These are phyloP conservation scores for Flaveria brownii DNA, from an alignment of 129 eudicot species.

Conservation along the genomic window DNA sequence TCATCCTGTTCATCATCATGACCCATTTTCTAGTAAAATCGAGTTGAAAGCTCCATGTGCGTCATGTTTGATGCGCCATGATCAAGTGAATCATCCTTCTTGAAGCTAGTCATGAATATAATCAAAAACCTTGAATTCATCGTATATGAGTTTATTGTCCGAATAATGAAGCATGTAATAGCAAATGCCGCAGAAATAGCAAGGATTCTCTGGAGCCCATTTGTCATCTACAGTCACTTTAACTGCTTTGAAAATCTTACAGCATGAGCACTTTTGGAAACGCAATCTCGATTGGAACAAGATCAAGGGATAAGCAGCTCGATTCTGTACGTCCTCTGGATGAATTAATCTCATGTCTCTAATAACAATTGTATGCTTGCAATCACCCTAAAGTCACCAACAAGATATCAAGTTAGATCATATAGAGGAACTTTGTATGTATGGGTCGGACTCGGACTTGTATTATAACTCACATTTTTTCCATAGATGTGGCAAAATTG, in stretches of 20 bases:
- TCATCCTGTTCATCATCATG: background rate
- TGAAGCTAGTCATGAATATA: conserved; percentile 55
- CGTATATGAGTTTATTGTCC: conserved; percentile 54
- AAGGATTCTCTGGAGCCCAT: conserved; percentile 79
- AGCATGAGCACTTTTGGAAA: conserved; percentile 62
- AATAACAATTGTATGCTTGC: conserved; percentile 73
- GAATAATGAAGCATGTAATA: conserved; percentile 90
- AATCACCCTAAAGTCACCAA: conserved; percentile 55
- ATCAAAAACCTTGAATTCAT: conserved; percentile 60
- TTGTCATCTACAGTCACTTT: conserved; percentile 85
- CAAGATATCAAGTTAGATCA: conserved; percentile 5
- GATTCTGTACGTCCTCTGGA: conserved; percentile 69
- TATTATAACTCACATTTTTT: background rate
- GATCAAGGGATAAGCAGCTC: conserved; percentile 70
- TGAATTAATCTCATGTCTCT: conserved; percentile 89
- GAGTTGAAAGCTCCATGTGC: too few relatives aligned
- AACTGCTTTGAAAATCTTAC: conserved; percentile 67
- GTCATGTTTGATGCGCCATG: background rate
- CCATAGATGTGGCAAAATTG: background rate
- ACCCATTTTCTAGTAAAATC: too few relatives aligned
- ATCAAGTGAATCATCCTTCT: conserved; percentile 5
- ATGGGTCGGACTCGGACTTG: background rate
- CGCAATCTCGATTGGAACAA: conserved; percentile 52
- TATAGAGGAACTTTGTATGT: background rate
- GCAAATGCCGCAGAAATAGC: conserved; percentile 78